Conservation (phyloP, 179 eudicot species). For the Gypsophila paniculata region DNA sequence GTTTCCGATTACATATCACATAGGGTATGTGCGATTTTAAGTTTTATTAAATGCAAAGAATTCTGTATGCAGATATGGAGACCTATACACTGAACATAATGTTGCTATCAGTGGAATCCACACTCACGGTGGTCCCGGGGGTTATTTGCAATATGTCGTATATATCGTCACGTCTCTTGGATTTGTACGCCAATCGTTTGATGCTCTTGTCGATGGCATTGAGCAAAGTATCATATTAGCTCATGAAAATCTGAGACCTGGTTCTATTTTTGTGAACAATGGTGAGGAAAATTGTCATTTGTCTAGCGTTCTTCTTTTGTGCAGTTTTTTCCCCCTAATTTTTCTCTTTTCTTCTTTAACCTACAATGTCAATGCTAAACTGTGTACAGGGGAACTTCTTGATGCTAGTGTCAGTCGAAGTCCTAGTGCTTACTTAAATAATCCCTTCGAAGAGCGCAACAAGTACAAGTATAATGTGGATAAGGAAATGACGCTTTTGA, state of each 20-base stretch:
- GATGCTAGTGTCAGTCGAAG: conserved; percentile 89
- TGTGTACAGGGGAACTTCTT: conserved; percentile 69
- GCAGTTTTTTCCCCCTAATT: neutral
- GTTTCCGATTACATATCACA: neutral
- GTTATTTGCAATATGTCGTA: conserved; percentile 87
- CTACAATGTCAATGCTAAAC: conserved; percentile 3
- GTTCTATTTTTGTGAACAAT: conserved; percentile 75
- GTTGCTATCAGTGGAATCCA: conserved; percentile 98
- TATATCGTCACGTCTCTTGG: conserved; percentile 95
- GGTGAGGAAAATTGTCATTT: conserved; percentile 36
- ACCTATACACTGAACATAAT: conserved; percentile 77
- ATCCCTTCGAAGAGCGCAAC: conserved; percentile 71
- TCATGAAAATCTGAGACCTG: conserved; percentile 84
- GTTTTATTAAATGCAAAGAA: conserved; percentile 5
- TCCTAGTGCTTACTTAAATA: conserved; percentile 90
- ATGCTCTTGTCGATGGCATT: conserved; percentile 86
- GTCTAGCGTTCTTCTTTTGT: neutral
- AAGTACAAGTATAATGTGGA: conserved; percentile 86
- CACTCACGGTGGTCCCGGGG: conserved; percentile 98
- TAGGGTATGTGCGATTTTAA: conserved; percentile 4
- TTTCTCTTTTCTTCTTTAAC: neutral
- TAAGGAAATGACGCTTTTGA: conserved; percentile 84
- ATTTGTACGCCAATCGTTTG: conserved; percentile 91
- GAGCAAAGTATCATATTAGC: conserved; percentile 91
- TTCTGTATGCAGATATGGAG: conserved; percentile 61